Base-by-base conservation (phyloP, 345 rosid genomes). In the Combretum micranthum region DNA sequence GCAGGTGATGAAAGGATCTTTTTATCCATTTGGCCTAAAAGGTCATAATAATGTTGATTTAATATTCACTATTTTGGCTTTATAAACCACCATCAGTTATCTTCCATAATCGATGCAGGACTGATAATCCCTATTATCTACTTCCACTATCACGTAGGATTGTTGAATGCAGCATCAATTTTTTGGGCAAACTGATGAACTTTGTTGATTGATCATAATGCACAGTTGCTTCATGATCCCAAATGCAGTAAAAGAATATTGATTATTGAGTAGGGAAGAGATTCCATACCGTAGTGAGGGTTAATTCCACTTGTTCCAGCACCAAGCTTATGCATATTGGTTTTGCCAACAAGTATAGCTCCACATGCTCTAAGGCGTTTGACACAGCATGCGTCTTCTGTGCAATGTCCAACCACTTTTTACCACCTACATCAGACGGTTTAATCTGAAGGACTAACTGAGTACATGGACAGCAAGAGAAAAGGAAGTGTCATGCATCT, bases 281-380 rank as follows among this genome's bases (percentile, higher is more conserved):
- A 9, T 1, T 48, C 20, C 59, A 51, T 19, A 81, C 94, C 94
- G 12, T 83, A 81, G 46, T 83, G 94, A 53, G 94, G 94, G 75
- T 86, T 86, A 21, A 83, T 86, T 26, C 89, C 94, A 53, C 84
- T 86, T 0, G 87, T 83, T 63, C 94, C 89, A 20, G 87, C 89
- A 4, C 94, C 94, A 13, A 86, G 83, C 77, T 86, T 89, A 50
- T 86, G 94, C 94, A 86, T 86, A 44, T 86, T 86, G 26, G 89
- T 86, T 66, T 86, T 86, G 3, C 89, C 94, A 25, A 86, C 70
- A 43, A 86, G 67, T 15, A 86, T 51, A 17, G 89, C 89, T 2
- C 94, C 94, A 12, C 94, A 83, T 20, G 48, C 59, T 64, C 87
- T 75, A 12, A 86, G 87, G 45, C 82, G 80, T 69, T 6, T 55